These are phyloP conservation scores for Diversispora eburnea DNA, from an alignment of 192 early-diverging fungal species.

Conservation along the genomic window DNA sequence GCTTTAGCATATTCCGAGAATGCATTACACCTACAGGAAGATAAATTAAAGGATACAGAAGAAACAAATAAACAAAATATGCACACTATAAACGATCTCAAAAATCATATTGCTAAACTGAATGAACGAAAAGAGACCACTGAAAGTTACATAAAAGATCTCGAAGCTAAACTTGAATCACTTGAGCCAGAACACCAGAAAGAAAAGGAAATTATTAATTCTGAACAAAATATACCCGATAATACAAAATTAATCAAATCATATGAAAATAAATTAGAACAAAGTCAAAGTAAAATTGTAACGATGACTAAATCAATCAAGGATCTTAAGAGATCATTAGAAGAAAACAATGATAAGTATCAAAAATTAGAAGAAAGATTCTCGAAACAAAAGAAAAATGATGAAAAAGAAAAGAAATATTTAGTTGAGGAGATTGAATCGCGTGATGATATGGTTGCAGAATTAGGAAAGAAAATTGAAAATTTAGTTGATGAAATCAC, in stretches of 20 bases:
- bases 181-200: slow-evolving; percentile 30
- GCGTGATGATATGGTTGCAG: background rate
- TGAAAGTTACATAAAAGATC: slow-evolving; percentile 41
- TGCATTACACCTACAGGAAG: slow-evolving; percentile 54
- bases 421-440: slow-evolving; percentile 4
- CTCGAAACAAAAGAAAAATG: background rate
- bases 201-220: slow-evolving; percentile 30
- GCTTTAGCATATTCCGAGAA: slow-evolving; percentile 54
- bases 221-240: background rate
- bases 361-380: slow-evolving; percentile 13
- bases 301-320: slow-evolving; percentile 5
- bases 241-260: slow-evolving; percentile 27
- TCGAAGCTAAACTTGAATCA: slow-evolving; percentile 37
- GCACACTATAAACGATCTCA: slow-evolving; percentile 35
- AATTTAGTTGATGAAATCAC: background rate
- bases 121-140: slow-evolving; percentile 45
- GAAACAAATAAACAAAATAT: slow-evolving; percentile 18
- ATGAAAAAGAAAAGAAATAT: slow-evolving; percentile 1
- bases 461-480: slow-evolving; percentile 21
- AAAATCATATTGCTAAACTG: slow-evolving; percentile 46
- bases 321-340: slow-evolving; percentile 23
- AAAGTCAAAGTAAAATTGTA: background rate
- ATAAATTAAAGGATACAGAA: slow-evolving; percentile 40
- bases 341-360: slow-evolving; percentile 27
- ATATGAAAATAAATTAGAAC: slow-evolving; percentile 30